These are phyloP conservation scores for Liquidambar formosana DNA, from an alignment of 164 flowering plant species.

Conservation along the genomic window DNA sequence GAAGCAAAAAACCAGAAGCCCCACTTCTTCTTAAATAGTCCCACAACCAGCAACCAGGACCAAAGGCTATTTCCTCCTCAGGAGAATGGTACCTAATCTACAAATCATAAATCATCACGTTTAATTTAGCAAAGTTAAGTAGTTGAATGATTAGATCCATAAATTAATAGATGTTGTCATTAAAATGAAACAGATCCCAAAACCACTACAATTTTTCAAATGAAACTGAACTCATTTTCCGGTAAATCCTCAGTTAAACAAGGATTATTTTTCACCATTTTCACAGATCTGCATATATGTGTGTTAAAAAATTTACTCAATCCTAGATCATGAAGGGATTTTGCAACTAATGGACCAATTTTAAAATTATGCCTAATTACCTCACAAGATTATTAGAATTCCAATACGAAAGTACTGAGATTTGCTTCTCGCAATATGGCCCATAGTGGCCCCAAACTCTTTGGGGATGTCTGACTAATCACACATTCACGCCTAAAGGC, in stretches of 20 bases:
- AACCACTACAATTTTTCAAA: background rate
- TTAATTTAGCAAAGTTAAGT: background rate
- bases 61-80: conserved; percentile 96
- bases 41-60: conserved; percentile 98
- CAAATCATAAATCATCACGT: conserved; percentile 12
- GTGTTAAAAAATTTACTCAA: background rate
- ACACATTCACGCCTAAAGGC: too few relatives aligned
- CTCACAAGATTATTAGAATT: too few relatives aligned
- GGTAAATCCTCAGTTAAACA: background rate
- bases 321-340: too few relatives aligned
- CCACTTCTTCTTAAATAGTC: conserved; percentile 97
- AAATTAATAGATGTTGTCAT: background rate
- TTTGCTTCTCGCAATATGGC: too few relatives aligned
- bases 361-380: too few relatives aligned
- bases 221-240: background rate
- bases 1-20: conserved; percentile 97
- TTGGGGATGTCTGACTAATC: too few relatives aligned
- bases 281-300: background rate
- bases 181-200: background rate
- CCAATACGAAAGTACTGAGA: too few relatives aligned
- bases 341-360: too few relatives aligned
- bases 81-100: conserved; percentile 85
- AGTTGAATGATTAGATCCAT: background rate
- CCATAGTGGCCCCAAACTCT: too few relatives aligned
- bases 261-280: background rate